Conservation (phyloP, 2,329 filamentous ascomycete species). For the Cercospora berteroae region DNA sequence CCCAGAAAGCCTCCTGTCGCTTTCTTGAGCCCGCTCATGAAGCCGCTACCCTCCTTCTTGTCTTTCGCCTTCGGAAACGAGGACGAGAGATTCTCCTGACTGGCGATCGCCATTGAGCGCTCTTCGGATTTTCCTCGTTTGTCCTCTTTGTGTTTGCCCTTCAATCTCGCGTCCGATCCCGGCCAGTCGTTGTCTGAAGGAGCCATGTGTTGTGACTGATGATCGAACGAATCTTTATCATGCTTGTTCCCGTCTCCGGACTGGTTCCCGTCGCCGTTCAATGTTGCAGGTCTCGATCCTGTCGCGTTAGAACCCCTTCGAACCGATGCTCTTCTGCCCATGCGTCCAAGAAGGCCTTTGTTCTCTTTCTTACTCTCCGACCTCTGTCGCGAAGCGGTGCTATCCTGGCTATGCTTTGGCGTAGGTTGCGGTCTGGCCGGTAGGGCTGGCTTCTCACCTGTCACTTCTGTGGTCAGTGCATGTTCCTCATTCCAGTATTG, state of each 20-base stretch:
- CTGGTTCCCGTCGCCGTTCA: conserved; percentile 19
- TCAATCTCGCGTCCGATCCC: conserved; percentile 26
- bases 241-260: conserved; percentile 11
- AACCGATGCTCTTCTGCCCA: conserved; percentile 32
- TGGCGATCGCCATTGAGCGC: conserved; percentile 26
- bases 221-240: conserved; percentile 27
- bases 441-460: conserved; percentile 19
- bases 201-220: conserved; percentile 30
- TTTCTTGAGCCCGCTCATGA: conserved; percentile 33
- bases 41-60: conserved; percentile 29
- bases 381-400: conserved; percentile 20
- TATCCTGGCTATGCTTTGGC: conserved; percentile 32
- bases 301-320: conserved; percentile 35
- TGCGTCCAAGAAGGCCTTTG: conserved; percentile 31
- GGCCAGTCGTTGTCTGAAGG: conserved; percentile 31
- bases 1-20: conserved; percentile 33
- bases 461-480: conserved; percentile 18
- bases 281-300: conserved; percentile 20
- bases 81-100: conserved; percentile 30
- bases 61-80: conserved; percentile 24
- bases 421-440: conserved; percentile 30
- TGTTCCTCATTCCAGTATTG: neutral
- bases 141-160: conserved; percentile 28
- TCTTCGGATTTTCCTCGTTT: conserved; percentile 37
- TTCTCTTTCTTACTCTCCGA: conserved; percentile 26